phyloP scores from a whole-genome alignment of 164 flowering plant genomes.

The Hamamelis virginiana region DNA sequence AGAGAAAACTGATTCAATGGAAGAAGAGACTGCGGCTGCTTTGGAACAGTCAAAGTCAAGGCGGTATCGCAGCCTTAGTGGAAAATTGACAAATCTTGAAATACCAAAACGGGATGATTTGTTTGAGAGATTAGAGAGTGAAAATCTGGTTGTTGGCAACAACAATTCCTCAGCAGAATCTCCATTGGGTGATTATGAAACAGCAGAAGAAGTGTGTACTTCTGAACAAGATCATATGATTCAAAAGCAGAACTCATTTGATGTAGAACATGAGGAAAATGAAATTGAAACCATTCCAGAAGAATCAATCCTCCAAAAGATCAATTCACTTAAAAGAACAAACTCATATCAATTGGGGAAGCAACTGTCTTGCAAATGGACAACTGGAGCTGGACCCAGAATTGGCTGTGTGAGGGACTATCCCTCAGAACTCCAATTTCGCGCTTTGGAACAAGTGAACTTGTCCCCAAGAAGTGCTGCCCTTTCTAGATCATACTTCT shows the following conservation, averaged over 20 bases:
- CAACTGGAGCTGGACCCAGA: constrained; percentile 83
- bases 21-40: constrained; percentile 14
- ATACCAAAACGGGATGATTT: constrained; percentile 39
- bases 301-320: constrained; percentile 54
- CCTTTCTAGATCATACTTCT: constrained; percentile 17
- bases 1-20: constrained; percentile 16
- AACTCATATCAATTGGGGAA: constrained; percentile 65
- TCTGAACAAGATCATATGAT: constrained; percentile 18
- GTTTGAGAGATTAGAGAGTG: constrained; percentile 23
- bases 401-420: constrained; percentile 81
- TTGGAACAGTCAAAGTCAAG: constrained; percentile 16
- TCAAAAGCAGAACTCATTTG: constrained; percentile 24
- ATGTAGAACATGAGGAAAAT: constrained; percentile 24
- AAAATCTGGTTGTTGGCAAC: constrained; percentile 8
- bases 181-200: constrained; percentile 26
- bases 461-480: constrained; percentile 65
- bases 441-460: constrained; percentile 66
- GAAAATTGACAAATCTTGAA: constrained; percentile 33
- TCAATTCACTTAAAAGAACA: constrained; percentile 63
- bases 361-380: constrained; percentile 79
- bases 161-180: constrained; percentile 14
- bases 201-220: constrained; percentile 28
- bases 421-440: constrained; percentile 63
- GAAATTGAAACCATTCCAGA: constrained; percentile 38
- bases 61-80: constrained; percentile 16